Percentiles rank a stretch among this genome's conserved stretches.
phyloP scores from a whole-genome alignment of 192 early-diverging fungal species.

The Entomortierella parvispora region DNA sequence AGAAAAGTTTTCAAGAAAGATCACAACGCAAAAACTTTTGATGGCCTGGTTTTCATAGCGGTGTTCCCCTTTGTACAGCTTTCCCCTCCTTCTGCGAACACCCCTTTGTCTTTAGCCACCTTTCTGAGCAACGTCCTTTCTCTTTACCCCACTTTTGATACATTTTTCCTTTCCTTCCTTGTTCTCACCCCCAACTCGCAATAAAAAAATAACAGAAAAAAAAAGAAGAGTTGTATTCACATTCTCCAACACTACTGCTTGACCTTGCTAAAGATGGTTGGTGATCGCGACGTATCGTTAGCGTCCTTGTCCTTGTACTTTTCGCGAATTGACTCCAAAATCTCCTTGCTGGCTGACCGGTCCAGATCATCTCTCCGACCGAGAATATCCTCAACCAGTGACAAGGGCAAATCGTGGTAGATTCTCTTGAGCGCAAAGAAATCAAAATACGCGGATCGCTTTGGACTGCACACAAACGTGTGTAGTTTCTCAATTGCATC shows the following conservation, averaged over 20 bases:
- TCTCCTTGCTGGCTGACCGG: conserved; percentile 81
- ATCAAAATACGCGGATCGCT: conserved; percentile 89
- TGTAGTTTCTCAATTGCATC: conserved; percentile 87
- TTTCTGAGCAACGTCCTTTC: neutral
- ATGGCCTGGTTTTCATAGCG: too few relatives aligned
- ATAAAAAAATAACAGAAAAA: too few relatives aligned
- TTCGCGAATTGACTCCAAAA: conserved; percentile 82
- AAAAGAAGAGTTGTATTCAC: too few relatives aligned
- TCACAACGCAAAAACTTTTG: too few relatives aligned
- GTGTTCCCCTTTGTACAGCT: too few relatives aligned
- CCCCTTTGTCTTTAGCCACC: neutral
- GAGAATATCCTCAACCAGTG: conserved; percentile 92
- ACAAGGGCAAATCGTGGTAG: conserved; percentile 92
- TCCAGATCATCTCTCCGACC: conserved; percentile 92
- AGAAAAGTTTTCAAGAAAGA: too few relatives aligned
- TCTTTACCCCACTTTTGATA: neutral
- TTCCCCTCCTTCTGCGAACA: too few relatives aligned
- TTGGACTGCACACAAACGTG: conserved; percentile 80
- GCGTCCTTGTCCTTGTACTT: conserved; percentile 72
- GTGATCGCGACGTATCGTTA: conserved; percentile 49
- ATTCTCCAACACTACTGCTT: conserved; percentile 58
- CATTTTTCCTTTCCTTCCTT: neutral
- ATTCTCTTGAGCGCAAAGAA: conserved; percentile 90
- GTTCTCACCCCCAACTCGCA: neutral
- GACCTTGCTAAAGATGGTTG: conserved; percentile 68